These are phyloP conservation scores for Amanita rubescens DNA, from an alignment of 768 basidiomycete species.

Conservation along the genomic window DNA sequence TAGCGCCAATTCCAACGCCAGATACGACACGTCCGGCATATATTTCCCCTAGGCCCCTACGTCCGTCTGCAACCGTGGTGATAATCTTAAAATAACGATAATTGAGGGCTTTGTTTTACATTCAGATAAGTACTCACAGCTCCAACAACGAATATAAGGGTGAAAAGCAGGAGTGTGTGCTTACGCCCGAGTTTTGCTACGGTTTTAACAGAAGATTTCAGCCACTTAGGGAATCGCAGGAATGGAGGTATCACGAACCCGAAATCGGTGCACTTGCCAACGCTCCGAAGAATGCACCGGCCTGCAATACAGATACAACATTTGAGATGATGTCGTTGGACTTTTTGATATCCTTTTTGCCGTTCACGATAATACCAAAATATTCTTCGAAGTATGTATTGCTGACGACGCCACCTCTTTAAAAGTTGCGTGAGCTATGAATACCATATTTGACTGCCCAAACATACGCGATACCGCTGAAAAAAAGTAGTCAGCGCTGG, in stretches of 20 bases:
- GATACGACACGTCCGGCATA: constrained; percentile 77
- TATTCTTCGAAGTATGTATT: constrained; percentile 51
- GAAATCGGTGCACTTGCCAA: constrained; percentile 65
- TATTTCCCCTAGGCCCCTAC: constrained; percentile 57
- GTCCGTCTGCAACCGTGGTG: constrained; percentile 56
- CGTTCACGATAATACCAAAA: constrained; percentile 52
- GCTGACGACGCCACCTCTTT: constrained; percentile 65
- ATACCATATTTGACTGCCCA: not conserved
- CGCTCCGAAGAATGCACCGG: constrained; percentile 85
- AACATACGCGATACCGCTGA: constrained; percentile 1
- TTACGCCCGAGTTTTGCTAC: constrained; percentile 60
- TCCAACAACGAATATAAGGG: constrained; percentile 59
- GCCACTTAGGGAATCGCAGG: not conserved
- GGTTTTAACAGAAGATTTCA: not conserved
- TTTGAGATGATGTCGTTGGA: constrained; percentile 62
- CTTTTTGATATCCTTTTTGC: constrained; percentile 27
- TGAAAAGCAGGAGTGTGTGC: constrained; percentile 54
- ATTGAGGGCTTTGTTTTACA: not conserved
- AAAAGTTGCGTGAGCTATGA: not conserved
- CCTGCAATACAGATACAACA: constrained; percentile 83
- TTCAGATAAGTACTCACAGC: constrained; percentile 42
- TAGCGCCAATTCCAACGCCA: constrained; percentile 55
- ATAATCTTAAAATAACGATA: constrained; percentile 39
- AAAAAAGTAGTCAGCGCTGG: not conserved
- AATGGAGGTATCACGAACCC: constrained; percentile 29